Evolutionary conservation across 2,329 filamentous ascomycete species (phyloP).

Genomic region (Arthrobotrys musiformis): DNA sequence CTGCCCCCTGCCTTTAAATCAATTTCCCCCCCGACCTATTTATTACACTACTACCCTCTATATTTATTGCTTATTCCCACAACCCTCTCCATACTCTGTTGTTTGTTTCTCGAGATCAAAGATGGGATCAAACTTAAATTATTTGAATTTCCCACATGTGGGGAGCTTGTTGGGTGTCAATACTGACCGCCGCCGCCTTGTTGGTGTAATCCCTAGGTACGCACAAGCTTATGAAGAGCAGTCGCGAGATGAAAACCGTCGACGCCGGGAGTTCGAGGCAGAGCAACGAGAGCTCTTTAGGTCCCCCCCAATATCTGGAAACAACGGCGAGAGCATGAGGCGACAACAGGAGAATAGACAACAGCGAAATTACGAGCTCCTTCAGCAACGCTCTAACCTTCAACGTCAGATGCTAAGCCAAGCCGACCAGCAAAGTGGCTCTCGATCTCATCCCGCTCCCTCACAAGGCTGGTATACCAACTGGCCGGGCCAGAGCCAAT

Average conservation of each 20-base stretch:
- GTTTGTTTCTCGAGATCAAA: too few species aligned
- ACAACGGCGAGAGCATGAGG: conserved; percentile 19
- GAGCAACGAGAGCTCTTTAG: conserved; percentile 40
- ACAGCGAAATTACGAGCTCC: conserved; percentile 37
- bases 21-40: too few species aligned
- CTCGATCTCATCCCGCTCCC: neutral
- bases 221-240: conserved; percentile 25
- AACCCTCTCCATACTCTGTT: too few species aligned
- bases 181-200: too few species aligned
- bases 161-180: too few species aligned
- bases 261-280: conserved; percentile 29
- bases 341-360: conserved; percentile 43
- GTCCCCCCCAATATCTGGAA: conserved; percentile 3
- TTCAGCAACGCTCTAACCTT: conserved; percentile 35
- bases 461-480: conserved; percentile 15
- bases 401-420: conserved; percentile 42
- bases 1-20: too few species aligned
- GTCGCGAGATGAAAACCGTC: conserved; percentile 28
- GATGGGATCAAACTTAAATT: too few species aligned
- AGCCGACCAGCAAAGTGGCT: neutral
- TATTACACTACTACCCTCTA: too few species aligned
- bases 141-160: too few species aligned
- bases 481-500: conserved; percentile 23
- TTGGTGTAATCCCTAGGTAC: conserved; percentile 13
- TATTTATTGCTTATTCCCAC: too few species aligned